These are phyloP conservation scores for Hibiscus mutabilis DNA, from an alignment of 345 rosid genomes.

Conservation along the genomic window DNA sequence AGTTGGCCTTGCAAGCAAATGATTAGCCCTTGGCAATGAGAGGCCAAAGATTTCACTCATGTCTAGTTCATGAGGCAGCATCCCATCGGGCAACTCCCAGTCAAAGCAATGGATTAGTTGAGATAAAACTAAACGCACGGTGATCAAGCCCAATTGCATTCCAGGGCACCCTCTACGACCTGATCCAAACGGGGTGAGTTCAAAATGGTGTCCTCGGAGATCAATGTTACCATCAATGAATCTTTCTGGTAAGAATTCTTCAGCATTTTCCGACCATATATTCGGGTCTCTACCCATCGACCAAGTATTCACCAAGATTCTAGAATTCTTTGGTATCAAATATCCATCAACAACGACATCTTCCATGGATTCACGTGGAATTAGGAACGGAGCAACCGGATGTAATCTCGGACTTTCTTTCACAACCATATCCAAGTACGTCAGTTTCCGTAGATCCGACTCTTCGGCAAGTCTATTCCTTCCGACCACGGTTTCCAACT, in stretches of 20 bases:
- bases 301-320: constrained; percentile 18
- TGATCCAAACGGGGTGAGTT: constrained; percentile 6
- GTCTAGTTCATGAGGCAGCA: constrained; percentile 6
- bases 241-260: background rate
- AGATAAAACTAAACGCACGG: background rate
- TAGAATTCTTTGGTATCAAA: constrained; percentile 15
- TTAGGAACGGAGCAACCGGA: constrained; percentile 10
- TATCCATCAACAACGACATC: constrained; percentile 8
- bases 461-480: constrained; percentile 18
- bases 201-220: background rate
- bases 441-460: constrained; percentile 7
- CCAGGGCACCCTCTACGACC: constrained; percentile 14
- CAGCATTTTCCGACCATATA: constrained; percentile 10
- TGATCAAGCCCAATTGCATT: background rate
- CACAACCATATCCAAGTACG: constrained; percentile 2
- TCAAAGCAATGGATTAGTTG: constrained; percentile 15
- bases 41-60: constrained; percentile 11
- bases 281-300: constrained; percentile 12
- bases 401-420: constrained; percentile 9
- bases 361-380: constrained; percentile 16
- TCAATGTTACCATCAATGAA: background rate
- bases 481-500: constrained; percentile 19
- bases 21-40: background rate
- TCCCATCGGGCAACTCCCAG: constrained; percentile 15
- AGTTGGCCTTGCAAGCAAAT: constrained; percentile 2